Conservation (phyloP, 192 early-diverging fungal genomes). For the Pilobolus umbonatus region DNA sequence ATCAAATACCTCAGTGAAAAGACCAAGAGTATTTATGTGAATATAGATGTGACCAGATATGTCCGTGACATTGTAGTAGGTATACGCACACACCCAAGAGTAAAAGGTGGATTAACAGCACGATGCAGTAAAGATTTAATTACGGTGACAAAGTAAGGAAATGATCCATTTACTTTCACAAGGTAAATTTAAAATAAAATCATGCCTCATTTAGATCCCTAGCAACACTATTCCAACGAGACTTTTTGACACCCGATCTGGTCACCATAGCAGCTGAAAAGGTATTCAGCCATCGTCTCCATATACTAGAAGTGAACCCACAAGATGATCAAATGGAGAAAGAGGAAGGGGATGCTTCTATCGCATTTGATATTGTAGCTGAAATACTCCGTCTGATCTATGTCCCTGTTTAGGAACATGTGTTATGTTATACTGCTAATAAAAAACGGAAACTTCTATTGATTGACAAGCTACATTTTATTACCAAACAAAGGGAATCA, state of each 20-base stretch:
- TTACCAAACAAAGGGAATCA: slow-evolving; percentile 15
- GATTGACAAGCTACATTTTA: not conserved
- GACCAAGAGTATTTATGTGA: slow-evolving; percentile 39
- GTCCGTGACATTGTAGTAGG: slow-evolving; percentile 58
- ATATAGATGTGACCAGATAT: slow-evolving; percentile 49
- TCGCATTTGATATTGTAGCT: slow-evolving; percentile 23
- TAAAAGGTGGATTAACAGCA: slow-evolving; percentile 50
- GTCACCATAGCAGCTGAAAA: slow-evolving; percentile 51
- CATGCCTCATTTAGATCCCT: slow-evolving; percentile 26
- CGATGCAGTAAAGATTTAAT: slow-evolving; percentile 48
- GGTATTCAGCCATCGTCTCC: slow-evolving; percentile 50
- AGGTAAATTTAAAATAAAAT: not conserved
- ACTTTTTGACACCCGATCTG: slow-evolving; percentile 51
- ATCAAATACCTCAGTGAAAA: slow-evolving; percentile 41
- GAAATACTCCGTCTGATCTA: slow-evolving; percentile 27
- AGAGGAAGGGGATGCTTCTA: slow-evolving; percentile 2
- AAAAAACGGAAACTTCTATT: not conserved
- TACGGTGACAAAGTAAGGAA: slow-evolving; percentile 40
- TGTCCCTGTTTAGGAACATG: slow-evolving; percentile 22
- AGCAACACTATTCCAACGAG: slow-evolving; percentile 46
- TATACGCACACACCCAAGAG: slow-evolving; percentile 48
- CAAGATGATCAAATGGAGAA: slow-evolving; percentile 15
- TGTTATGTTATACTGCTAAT: too few species aligned
- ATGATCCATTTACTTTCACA: not conserved
- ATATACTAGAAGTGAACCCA: slow-evolving; percentile 5